Conservation (phyloP, 2,329 filamentous ascomycete genomes). For the Colletotrichum somersetense region DNA sequence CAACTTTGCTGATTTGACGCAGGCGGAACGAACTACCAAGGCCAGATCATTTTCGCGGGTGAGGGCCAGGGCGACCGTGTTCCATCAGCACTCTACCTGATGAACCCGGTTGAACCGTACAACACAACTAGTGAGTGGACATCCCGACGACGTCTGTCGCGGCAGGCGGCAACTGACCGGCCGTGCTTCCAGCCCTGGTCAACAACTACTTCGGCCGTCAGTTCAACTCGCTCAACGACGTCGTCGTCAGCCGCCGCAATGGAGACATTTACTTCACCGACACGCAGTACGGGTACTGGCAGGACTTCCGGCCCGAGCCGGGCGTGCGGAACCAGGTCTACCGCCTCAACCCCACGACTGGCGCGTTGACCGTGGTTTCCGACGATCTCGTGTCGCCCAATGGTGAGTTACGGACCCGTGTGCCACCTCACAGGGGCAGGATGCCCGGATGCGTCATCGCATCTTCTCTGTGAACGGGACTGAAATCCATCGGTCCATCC, state of each 20-base stretch:
- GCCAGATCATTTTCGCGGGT: slow-evolving; percentile 61
- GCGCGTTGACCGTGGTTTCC: slow-evolving; percentile 66
- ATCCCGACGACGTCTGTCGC: neutral
- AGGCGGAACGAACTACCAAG: slow-evolving; percentile 65
- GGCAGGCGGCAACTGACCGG: neutral
- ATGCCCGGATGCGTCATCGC: no score
- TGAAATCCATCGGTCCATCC: slow-evolving; percentile 47
- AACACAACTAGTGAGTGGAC: slow-evolving; percentile 60
- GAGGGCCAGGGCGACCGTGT: slow-evolving; percentile 63
- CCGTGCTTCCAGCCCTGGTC: slow-evolving; percentile 56
- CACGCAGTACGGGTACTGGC: slow-evolving; percentile 69
- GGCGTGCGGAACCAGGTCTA: slow-evolving; percentile 71
- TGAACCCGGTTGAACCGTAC: slow-evolving; percentile 61
- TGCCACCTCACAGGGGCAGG: neutral
- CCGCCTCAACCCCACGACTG: slow-evolving; percentile 63
- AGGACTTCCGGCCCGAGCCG: slow-evolving; percentile 67
- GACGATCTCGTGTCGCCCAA: slow-evolving; percentile 70
- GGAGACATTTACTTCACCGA: slow-evolving; percentile 76
- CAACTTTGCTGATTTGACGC: neutral
- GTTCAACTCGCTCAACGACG: slow-evolving; percentile 73
- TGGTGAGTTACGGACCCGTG: slow-evolving; percentile 44
- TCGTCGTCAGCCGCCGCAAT: slow-evolving; percentile 64
- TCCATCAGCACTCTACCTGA: slow-evolving; percentile 55
- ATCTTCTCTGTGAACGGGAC: neutral
- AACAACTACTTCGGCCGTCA: slow-evolving; percentile 71